Percentiles rank a stretch among this genome's conserved stretches.
Conservation (phyloP, 495 filamentous ascomycete species). For the Mytilinidion resinicola region DNA sequence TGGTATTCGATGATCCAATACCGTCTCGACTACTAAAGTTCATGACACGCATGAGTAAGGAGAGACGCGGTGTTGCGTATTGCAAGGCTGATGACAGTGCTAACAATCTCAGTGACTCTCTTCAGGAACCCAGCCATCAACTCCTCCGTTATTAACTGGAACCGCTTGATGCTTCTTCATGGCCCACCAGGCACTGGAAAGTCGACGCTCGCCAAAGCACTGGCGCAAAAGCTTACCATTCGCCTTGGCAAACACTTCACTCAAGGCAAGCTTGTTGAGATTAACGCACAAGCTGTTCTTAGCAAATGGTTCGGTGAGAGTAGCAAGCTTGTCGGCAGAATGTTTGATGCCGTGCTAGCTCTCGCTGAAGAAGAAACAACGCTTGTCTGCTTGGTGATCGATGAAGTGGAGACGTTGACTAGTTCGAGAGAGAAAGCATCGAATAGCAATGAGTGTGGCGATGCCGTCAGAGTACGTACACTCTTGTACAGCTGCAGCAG, state of each 20-base stretch:
- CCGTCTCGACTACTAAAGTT: conserved; percentile 41
- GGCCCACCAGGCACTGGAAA: conserved; percentile 55
- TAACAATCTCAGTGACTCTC: conserved; percentile 4
- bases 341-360: conserved; percentile 45
- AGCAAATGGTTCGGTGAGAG: conserved; percentile 53
- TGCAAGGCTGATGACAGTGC: not conserved
- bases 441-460: conserved; percentile 43
- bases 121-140: conserved; percentile 26
- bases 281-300: conserved; percentile 47
- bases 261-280: conserved; percentile 43
- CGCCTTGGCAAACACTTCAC: conserved; percentile 43
- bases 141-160: conserved; percentile 29
- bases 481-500: no score
- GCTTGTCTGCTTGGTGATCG: conserved; percentile 48
- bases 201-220: conserved; percentile 41
- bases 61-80: no score
- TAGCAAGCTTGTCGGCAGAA: conserved; percentile 45
- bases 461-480: conserved; percentile 41
- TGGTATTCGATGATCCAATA: conserved; percentile 46
- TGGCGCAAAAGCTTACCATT: conserved; percentile 54
- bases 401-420: conserved; percentile 52
- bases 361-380: conserved; percentile 42
- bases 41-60: conserved; percentile 44
- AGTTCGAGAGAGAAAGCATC: conserved; percentile 41
- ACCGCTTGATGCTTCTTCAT: conserved; percentile 43